Conservation (phyloP, 495 filamentous ascomycete genomes). For the Jackrogersella minutella region DNA sequence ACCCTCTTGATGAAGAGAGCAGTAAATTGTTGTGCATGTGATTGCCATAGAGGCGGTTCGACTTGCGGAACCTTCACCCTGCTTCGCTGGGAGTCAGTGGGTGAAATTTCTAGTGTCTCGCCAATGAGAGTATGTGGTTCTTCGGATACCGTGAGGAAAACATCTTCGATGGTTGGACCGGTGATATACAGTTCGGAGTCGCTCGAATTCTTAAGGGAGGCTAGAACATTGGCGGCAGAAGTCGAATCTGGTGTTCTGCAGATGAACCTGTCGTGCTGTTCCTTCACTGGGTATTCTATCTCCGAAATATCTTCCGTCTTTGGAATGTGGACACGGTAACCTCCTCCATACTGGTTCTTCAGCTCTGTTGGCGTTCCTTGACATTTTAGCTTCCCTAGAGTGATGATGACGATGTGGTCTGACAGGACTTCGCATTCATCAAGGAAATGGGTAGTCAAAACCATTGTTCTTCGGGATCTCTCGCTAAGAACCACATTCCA, state of each 20-base stretch:
- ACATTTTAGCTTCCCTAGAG: conserved; percentile 66
- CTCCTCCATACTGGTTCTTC: conserved; percentile 67
- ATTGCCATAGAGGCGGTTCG: conserved; percentile 25
- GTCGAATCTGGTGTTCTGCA: conserved; percentile 65
- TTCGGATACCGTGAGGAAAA: conserved; percentile 74
- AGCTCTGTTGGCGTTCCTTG: conserved; percentile 68
- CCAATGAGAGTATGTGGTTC: conserved; percentile 54
- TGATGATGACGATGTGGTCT: conserved; percentile 71
- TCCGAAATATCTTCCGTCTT: conserved; percentile 46
- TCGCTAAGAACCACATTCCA: conserved; percentile 79
- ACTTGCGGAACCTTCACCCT: conserved; percentile 17
- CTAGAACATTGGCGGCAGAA: conserved; percentile 63
- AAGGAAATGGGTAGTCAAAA: conserved; percentile 76
- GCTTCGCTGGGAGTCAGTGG: conserved; percentile 28
- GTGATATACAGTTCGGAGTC: conserved; percentile 69
- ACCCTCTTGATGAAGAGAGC: conserved; percentile 73
- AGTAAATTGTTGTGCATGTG: conserved; percentile 65
- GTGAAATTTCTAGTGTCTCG: conserved; percentile 33
- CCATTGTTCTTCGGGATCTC: conserved; percentile 69
- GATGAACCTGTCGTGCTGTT: conserved; percentile 63
- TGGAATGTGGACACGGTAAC: conserved; percentile 72
- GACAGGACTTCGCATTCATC: conserved; percentile 71
- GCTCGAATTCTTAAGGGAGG: conserved; percentile 59
- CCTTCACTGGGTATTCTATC: conserved; percentile 55
- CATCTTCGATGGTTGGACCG: conserved; percentile 77